phyloP scores from a whole-genome alignment of 495 filamentous ascomycete species.

The Astrothelium subdiscretum region DNA sequence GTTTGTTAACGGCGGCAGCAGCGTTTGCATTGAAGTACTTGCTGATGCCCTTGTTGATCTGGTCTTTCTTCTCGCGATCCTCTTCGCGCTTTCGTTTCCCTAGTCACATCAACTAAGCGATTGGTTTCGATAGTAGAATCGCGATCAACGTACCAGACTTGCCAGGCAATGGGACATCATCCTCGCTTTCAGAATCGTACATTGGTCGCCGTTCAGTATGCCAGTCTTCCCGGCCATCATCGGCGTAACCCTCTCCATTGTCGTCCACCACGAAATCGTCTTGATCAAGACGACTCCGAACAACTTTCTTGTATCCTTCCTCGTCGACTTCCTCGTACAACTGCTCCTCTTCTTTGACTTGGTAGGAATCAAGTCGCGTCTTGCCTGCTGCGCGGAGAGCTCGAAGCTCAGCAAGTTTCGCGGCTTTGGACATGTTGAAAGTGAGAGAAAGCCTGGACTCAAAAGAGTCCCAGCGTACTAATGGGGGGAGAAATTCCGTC shows the following conservation, averaged over 20 bases:
- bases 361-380: conserved; percentile 77
- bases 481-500: not conserved
- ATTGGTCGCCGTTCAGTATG: conserved; percentile 51
- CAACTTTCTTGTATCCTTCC: conserved; percentile 91
- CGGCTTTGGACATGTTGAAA: conserved; percentile 25
- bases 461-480: not conserved
- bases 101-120: too few relatives aligned
- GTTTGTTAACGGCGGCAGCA: conserved; percentile 53
- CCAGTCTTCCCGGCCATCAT: conserved; percentile 97
- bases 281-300: conserved; percentile 75
- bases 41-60: conserved; percentile 79
- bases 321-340: conserved; percentile 97
- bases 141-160: conserved; percentile 46
- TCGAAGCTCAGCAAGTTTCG: conserved; percentile 60
- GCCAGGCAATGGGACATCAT: conserved; percentile 49
- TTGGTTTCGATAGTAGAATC: not conserved
- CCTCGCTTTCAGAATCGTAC: conserved; percentile 60
- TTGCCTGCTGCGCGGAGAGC: conserved; percentile 82
- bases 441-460: not conserved
- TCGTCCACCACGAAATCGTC: conserved; percentile 86
- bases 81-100: conserved; percentile 85
- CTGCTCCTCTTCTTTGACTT: conserved; percentile 71
- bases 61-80: conserved; percentile 72
- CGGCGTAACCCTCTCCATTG: conserved; percentile 55
- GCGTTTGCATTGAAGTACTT: conserved; percentile 83